phyloP scores from a whole-genome alignment of 768 basidiomycete species.

The Galerina marginata region DNA sequence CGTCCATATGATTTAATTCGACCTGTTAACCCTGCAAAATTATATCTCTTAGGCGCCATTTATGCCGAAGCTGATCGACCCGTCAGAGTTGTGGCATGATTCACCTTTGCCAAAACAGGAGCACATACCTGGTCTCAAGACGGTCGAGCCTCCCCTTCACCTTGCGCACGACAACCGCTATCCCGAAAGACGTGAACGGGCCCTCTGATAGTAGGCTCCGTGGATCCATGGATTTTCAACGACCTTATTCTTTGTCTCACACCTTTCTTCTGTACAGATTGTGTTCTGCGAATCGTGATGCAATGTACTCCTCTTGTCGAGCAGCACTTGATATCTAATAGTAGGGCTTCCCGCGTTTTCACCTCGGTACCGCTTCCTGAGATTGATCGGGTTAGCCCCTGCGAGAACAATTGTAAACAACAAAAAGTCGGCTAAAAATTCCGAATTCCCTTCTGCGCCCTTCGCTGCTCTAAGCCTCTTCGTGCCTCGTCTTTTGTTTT shows the following conservation, averaged over 20 bases:
- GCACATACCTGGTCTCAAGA: conserved; percentile 44
- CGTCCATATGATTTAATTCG: not conserved
- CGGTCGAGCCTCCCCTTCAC: conserved; percentile 38
- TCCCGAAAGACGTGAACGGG: not conserved
- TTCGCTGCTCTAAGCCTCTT: not conserved
- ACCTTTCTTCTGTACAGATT: too few relatives aligned
- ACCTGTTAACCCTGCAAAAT: not conserved
- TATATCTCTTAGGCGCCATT: conserved; percentile 46
- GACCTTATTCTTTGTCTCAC: too few relatives aligned
- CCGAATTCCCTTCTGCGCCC: not conserved
- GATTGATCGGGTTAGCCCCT: not conserved
- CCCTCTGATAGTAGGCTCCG: not conserved
- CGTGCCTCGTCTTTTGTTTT: conserved; percentile 18
- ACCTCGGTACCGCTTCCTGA: too few relatives aligned
- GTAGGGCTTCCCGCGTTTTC: too few relatives aligned
- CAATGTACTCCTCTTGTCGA: too few relatives aligned
- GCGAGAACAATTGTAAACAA: not conserved
- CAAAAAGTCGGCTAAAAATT: not conserved
- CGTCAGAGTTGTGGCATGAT: conserved; percentile 41
- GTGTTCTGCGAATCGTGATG: too few relatives aligned
- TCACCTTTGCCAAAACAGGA: conserved; percentile 39
- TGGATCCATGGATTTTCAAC: too few relatives aligned
- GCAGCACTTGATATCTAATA: too few relatives aligned
- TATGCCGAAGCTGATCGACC: conserved; percentile 32
- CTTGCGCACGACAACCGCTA: conserved; percentile 36